These are phyloP conservation scores for Patellifolia procumbens DNA, from an alignment of 179 eudicot species.

Conservation along the genomic window DNA sequence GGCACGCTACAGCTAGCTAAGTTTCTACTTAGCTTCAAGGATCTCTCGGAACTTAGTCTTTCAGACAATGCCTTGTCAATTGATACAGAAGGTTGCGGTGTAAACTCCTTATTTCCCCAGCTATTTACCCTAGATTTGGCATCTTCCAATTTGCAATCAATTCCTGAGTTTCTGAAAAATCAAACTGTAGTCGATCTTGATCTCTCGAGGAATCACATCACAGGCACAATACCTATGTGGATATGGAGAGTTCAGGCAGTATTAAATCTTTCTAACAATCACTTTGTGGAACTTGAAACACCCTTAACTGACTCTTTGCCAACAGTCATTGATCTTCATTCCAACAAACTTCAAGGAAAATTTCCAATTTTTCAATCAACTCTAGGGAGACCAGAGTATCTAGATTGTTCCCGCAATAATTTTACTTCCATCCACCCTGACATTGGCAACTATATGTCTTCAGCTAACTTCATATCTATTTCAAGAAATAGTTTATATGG, in stretches of 20 bases:
- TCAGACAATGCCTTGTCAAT: constrained; percentile 41
- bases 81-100: constrained; percentile 7
- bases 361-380: constrained; percentile 27
- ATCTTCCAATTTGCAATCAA: constrained; percentile 36
- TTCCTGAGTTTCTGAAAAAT: constrained; percentile 41
- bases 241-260: constrained; percentile 35
- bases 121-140: constrained; percentile 23
- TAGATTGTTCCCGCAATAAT: constrained; percentile 45
- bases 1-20: constrained; percentile 38
- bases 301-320: background rate
- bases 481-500: constrained; percentile 52
- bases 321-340: constrained; percentile 33
- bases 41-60: constrained; percentile 36
- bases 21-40: constrained; percentile 28
- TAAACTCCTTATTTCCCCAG: constrained; percentile 24
- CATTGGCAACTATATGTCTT: constrained; percentile 13
- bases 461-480: constrained; percentile 24
- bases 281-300: constrained; percentile 30
- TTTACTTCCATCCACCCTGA: constrained; percentile 37
- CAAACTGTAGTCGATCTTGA: constrained; percentile 39
- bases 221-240: constrained; percentile 52
- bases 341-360: constrained; percentile 38
- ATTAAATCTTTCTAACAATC: constrained; percentile 49
- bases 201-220: constrained; percentile 48
- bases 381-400: too few species aligned